Evolutionary conservation across 495 filamentous ascomycete genomes (phyloP).

Genomic region (Penicillium malachiteum): DNA sequence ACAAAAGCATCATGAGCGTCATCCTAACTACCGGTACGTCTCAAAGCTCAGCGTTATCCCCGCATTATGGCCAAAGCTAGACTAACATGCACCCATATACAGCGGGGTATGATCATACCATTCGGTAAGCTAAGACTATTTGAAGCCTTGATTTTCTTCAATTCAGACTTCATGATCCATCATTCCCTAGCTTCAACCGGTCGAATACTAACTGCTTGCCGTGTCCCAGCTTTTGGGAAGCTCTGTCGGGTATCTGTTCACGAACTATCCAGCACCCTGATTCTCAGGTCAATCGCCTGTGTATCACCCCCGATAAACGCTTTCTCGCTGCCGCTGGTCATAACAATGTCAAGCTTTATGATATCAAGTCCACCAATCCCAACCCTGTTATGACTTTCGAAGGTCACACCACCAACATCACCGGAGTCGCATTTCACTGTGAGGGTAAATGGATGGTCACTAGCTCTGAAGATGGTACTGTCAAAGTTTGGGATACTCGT

Average conservation of each 20-base stretch:
- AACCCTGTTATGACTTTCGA: slow-evolving; percentile 90
- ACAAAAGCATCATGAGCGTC: slow-evolving; percentile 76
- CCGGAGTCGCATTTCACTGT: slow-evolving; percentile 94
- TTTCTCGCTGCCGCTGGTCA: slow-evolving; percentile 94
- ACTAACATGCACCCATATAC: slow-evolving; percentile 31
- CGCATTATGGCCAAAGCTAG: slow-evolving; percentile 24
- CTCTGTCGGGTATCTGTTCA: slow-evolving; percentile 94
- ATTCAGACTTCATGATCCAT: no score
- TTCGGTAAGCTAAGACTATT: slow-evolving; percentile 61
- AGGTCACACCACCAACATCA: slow-evolving; percentile 92
- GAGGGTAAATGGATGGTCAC: slow-evolving; percentile 99
- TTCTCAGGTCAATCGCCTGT: slow-evolving; percentile 96
- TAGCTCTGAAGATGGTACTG: slow-evolving; percentile 92
- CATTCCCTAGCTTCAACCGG: not conserved
- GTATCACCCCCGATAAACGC: slow-evolving; percentile 96
- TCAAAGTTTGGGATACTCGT: slow-evolving; percentile 98
- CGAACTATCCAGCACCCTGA: slow-evolving; percentile 97
- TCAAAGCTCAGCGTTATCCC: slow-evolving; percentile 11
- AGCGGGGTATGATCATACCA: slow-evolving; percentile 99
- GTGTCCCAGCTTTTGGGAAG: slow-evolving; percentile 85
- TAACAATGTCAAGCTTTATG: slow-evolving; percentile 93
- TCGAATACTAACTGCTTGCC: slow-evolving; percentile 1
- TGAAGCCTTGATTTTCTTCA: not conserved
- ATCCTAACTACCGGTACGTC: slow-evolving; percentile 81
- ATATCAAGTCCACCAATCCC: slow-evolving; percentile 94